Conservation (phyloP, 2,329 filamentous ascomycete genomes). For the Rhytidhysteron rufulum region DNA sequence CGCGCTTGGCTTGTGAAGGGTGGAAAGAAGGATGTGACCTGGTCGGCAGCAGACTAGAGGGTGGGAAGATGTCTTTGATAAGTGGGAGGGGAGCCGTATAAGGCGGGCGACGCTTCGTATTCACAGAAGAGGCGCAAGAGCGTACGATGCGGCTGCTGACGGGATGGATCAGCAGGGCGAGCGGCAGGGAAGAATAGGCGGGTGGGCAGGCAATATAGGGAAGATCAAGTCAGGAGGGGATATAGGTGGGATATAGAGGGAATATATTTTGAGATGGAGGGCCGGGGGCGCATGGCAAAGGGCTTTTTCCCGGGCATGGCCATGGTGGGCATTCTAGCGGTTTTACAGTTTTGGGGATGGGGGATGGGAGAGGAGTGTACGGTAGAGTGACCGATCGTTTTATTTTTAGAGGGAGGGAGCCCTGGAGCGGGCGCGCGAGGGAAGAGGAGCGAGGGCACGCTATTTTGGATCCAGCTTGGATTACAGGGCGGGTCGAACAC, state of each 20-base stretch:
- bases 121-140: slow-evolving; percentile 2
- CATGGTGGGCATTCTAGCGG: not conserved
- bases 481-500: too few relatives aligned
- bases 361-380: not conserved
- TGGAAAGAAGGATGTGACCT: slow-evolving; percentile 6
- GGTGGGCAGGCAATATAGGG: slow-evolving; percentile 1
- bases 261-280: too few relatives aligned
- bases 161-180: slow-evolving; percentile 4
- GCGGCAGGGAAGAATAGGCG: slow-evolving; percentile 2
- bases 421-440: too few relatives aligned
- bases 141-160: slow-evolving; percentile 8
- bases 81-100: slow-evolving; percentile 10
- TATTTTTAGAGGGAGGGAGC: too few relatives aligned
- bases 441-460: too few relatives aligned
- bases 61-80: slow-evolving; percentile 8
- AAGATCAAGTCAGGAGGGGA: slow-evolving; percentile 1
- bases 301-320: too few relatives aligned
- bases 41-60: not conserved
- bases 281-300: too few relatives aligned
- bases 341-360: not conserved
- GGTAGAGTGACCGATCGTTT: too few relatives aligned
- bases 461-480: not conserved
- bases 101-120: slow-evolving; percentile 6
- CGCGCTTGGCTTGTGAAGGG: slow-evolving; percentile 6
- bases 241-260: slow-evolving; percentile 3